Percentiles rank a stretch among this genome's conserved stretches.
These are phyloP conservation scores for Trichosanthes truncata DNA, from an alignment of 306 rosid species.

Conservation along the genomic window DNA sequence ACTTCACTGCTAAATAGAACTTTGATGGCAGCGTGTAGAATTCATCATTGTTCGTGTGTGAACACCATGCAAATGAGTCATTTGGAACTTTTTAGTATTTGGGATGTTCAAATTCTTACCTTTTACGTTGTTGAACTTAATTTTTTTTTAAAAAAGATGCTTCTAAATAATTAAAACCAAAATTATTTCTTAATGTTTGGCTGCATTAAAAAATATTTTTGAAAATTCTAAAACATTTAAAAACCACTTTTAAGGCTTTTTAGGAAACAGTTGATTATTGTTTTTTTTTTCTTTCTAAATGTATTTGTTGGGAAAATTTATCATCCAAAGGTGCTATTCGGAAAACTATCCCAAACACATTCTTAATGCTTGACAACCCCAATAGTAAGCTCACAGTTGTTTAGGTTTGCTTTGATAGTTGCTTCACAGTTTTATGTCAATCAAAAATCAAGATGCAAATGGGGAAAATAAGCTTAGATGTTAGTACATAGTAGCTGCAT, in stretches of 20 bases:
- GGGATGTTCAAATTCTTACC: too few species aligned
- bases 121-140: too few species aligned
- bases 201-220: background rate
- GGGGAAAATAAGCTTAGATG: background rate
- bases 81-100: too few species aligned
- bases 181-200: background rate
- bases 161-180: background rate
- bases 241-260: background rate
- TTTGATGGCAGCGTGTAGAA: too few species aligned
- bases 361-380: background rate
- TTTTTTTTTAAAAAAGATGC: too few species aligned
- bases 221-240: background rate
- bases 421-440: background rate
- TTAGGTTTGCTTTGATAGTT: background rate
- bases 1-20: too few species aligned
- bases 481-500: background rate
- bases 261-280: background rate
- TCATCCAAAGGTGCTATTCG: background rate
- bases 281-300: background rate
- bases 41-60: too few species aligned
- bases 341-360: background rate
- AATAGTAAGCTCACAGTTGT: background rate
- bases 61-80: too few species aligned
- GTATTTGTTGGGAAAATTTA: background rate
- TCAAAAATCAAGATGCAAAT: background rate